phyloP scores from a whole-genome alignment of 768 basidiomycete genomes.

The Suillus variegatus region DNA sequence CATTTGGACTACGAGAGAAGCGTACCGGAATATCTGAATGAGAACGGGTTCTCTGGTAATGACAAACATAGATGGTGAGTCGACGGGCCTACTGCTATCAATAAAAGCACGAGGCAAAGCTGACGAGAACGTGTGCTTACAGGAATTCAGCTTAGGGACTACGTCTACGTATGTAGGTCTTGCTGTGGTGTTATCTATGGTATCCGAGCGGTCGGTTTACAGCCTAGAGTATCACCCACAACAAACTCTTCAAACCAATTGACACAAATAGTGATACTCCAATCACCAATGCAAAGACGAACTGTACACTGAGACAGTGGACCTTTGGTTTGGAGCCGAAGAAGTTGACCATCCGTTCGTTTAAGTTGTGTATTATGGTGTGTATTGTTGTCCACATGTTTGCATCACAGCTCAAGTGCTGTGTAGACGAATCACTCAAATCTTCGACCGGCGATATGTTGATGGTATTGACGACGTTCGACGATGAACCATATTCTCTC shows the following conservation, averaged over 20 bases:
- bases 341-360: background rate
- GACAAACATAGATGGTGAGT: background rate
- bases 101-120: background rate
- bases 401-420: background rate
- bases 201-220: background rate
- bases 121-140: background rate
- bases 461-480: background rate
- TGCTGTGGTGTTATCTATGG: background rate
- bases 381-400: background rate
- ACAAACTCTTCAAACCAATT: background rate
- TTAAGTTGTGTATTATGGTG: background rate
- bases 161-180: background rate
- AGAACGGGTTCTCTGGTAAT: background rate
- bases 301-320: background rate
- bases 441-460: background rate
- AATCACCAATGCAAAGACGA: background rate
- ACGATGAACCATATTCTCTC: background rate
- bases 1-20: background rate
- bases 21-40: background rate
- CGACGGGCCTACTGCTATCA: background rate
- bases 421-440: background rate
- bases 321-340: background rate
- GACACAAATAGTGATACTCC: background rate
- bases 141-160: background rate
- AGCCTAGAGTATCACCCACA: background rate